Evolutionary conservation across 176 grass and related monocot species (phyloP), one percentile per base, ranked within the genome.

Genomic region (Eragrostis nindensis): DNA sequence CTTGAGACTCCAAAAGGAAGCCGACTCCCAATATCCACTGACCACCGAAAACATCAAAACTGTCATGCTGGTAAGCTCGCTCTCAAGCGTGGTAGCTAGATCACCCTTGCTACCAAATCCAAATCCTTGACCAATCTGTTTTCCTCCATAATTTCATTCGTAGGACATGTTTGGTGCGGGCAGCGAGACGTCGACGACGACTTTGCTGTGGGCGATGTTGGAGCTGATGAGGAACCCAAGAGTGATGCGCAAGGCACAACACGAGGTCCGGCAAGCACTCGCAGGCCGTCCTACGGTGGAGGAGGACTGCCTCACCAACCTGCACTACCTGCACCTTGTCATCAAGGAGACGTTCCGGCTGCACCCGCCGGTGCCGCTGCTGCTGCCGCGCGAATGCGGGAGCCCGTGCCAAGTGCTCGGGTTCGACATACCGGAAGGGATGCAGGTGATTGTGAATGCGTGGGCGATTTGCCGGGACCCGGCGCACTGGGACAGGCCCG

Each of bases 391-490:
- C 0, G 16, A 79, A 13, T 83, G 80, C 71, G 19, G 21, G 14
- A 70, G 66, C 6, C 10, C 66, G 5, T 80, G 86, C 62, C 48
- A 25, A 5, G 75, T 92, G 32, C 68, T 78, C 63, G 86, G 82
- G 0, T 83, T 44, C 78, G 73, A 85, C 70, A 47, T 92, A 18
- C 86, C 82, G 6, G n/a, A 17, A 38, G 82, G 82, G 15, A 65
- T 52, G 3, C 85, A 18, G 30, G 78, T 92, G 63, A 0, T 80
- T 3, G 77, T 91, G 38, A 91, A 91, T 62, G 18, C 76, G 67
- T 91, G 89, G 89, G 89, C 89, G 45, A 76, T 91, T 42, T 66
- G 71, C 43, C 46, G 86, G 67, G 86, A 91, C 62, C 71, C 82
- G 1, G 78, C 45, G 5, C 49, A 80, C 59, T 92, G 90, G 90